These are phyloP conservation scores for Bacidia rubella DNA, from an alignment of 495 filamentous ascomycete genomes.

Conservation along the genomic window DNA sequence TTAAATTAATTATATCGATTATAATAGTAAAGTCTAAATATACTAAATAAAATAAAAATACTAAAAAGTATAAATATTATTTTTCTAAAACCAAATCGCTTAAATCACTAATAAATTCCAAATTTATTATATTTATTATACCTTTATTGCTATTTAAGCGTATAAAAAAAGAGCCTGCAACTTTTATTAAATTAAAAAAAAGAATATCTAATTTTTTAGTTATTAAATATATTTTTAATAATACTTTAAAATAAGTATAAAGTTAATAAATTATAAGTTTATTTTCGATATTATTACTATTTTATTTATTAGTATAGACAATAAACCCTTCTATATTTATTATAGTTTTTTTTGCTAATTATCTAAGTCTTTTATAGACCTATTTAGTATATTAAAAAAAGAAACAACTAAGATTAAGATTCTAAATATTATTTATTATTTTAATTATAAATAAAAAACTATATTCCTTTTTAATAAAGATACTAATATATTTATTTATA, in stretches of 20 bases:
- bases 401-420: not conserved
- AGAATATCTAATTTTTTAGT: not conserved
- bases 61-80: not conserved
- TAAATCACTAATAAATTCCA: not conserved
- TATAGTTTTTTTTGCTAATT: not conserved
- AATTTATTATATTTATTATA: not conserved
- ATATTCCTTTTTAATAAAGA: not conserved
- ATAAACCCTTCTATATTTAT: not conserved
- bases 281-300: not conserved
- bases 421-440: not conserved
- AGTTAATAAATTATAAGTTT: not conserved
- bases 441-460: not conserved
- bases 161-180: not conserved
- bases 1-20: no score
- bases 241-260: slow-evolving; percentile 1
- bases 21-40: no score
- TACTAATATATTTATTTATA: not conserved
- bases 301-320: not conserved
- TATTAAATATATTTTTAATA: not conserved
- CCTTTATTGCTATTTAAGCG: not conserved
- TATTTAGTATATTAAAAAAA: not conserved
- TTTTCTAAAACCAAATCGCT: not conserved
- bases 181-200: not conserved
- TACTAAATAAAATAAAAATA: not conserved
- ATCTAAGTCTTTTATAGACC: not conserved